phyloP scores from a whole-genome alignment of 306 rosid genomes.

The Quercus engelmannii region DNA sequence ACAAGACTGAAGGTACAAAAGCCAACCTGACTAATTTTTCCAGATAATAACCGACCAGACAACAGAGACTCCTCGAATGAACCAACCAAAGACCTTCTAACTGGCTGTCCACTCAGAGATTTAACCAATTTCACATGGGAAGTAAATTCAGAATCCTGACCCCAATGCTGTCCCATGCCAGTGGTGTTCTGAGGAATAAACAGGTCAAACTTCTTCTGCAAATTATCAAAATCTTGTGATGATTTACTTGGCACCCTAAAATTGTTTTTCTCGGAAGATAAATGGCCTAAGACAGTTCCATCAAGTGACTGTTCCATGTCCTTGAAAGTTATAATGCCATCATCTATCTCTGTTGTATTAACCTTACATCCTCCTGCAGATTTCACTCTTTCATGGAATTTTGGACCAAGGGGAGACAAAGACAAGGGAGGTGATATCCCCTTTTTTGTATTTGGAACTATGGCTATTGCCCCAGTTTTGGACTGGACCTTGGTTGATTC shows the following conservation, averaged over 20 bases:
- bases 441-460: constrained; percentile 36
- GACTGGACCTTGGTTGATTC: constrained; percentile 27
- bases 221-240: constrained; percentile 23
- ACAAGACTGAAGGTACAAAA: constrained; percentile 5
- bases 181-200: constrained; percentile 31
- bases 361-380: constrained; percentile 19
- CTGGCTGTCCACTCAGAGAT: constrained; percentile 34
- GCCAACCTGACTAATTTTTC: constrained; percentile 61
- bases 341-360: constrained; percentile 27
- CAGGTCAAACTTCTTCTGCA: constrained; percentile 32
- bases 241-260: constrained; percentile 25
- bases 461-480: constrained; percentile 27
- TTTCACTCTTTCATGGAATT: constrained; percentile 33
- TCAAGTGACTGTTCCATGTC: constrained; percentile 43
- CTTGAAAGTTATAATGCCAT: constrained; percentile 32
- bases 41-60: constrained; percentile 63
- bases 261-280: constrained; percentile 26
- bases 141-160: constrained; percentile 35
- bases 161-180: constrained; percentile 34
- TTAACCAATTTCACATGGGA: constrained; percentile 36
- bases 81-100: constrained; percentile 74
- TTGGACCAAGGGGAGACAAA: constrained; percentile 72
- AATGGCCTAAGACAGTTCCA: constrained; percentile 27
- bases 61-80: constrained; percentile 86
- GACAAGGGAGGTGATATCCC: constrained; percentile 42